Evolutionary conservation across 2,329 filamentous ascomycete genomes (phyloP), one percentile per base, ranked within the genome.

Genomic region (Verticillium tricorpus): DNA sequence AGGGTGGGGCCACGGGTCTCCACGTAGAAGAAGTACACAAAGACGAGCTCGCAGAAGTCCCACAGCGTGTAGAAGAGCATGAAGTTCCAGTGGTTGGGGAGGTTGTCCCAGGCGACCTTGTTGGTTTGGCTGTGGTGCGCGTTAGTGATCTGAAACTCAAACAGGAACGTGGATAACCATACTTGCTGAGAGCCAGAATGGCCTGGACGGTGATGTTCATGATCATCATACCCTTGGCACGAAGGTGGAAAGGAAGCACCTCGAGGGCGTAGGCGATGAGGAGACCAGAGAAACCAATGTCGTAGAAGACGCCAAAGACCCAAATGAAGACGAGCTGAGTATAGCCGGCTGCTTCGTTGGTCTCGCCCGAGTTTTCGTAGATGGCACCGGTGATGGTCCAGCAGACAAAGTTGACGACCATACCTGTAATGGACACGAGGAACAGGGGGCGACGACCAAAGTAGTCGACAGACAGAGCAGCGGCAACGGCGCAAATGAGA

Each of bases 1-100:
- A 91, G 84, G 2, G 88, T 90, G 0, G 87, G 86, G 3, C 88
- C 88, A 69, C 85, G 86, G 19, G 89, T 91, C 77, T 92, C 89
- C 61, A 89, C 82, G 71, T 87, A 89, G 72, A 89, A 82, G 77
- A 86, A 86, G 74, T 82, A 88, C 39, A 89, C 85, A 67, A 89
- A 87, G 56, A 84, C 64, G 56, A 88, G 75, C 72, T 89, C 84
- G 69, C 81, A 72, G 56, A 82, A 76, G 70, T 88, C 83, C 86
- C 86, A 89, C 61, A 85, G 72, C 25, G 84, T 85, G 74, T 89
- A 89, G 75, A 88, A 86, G 56, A 88, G 78, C 79, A 86, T 88
- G 61, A 89, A 83, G 73, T 88, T 82, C 84, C 85, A 89, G 73
- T 88, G 82, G 60, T 80, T 74, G 19, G 82, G 82, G 56, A 89